Conservation (phyloP, 257 asterid species). For the Capsicum pubescens region DNA sequence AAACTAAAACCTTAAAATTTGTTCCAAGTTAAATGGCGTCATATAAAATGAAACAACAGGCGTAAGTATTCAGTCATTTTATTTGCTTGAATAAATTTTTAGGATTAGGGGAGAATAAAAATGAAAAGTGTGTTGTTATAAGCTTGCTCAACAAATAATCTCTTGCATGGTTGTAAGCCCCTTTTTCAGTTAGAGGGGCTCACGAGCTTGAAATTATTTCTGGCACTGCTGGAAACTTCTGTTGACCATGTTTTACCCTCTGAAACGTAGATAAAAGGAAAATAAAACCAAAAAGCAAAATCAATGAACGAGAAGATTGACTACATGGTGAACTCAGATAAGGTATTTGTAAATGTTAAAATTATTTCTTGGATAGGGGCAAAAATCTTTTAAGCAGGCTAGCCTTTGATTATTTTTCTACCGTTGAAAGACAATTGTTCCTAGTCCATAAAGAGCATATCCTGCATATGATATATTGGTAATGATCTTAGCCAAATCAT, state of each 20-base stretch:
- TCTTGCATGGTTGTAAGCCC: not conserved
- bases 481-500: not conserved
- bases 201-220: not conserved
- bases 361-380: not conserved
- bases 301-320: not conserved
- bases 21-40: not conserved
- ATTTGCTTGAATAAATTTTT: not conserved
- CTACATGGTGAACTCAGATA: not conserved
- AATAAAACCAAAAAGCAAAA: not conserved
- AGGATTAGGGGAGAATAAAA: not conserved
- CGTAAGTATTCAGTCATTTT: not conserved
- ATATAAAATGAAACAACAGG: not conserved
- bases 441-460: not conserved
- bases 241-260: not conserved
- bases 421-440: not conserved
- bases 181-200: not conserved
- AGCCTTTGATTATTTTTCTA: not conserved
- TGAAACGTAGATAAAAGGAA: not conserved
- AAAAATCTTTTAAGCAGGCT: not conserved
- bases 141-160: slow-evolving; percentile 6
- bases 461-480: not conserved
- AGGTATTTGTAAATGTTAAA: not conserved
- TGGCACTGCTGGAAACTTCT: not conserved
- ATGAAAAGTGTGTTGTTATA: not conserved
- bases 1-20: not conserved